phyloP scores from a whole-genome alignment of 352 stramenopile genomes.

The Thraustochytrium striatum region DNA sequence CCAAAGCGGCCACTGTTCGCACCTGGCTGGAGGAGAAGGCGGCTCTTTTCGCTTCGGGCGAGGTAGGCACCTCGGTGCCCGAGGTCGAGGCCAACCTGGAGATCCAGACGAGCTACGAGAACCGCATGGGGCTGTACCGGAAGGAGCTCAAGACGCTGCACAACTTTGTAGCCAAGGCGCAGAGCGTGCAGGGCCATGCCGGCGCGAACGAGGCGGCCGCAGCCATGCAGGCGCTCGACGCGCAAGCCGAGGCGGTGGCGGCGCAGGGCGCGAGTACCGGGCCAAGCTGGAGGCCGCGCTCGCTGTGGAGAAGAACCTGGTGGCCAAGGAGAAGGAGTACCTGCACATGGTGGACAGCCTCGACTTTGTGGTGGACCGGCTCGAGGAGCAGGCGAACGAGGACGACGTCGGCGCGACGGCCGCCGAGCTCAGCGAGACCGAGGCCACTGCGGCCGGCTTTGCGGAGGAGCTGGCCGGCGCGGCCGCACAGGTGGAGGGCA shows the following conservation, averaged over 20 bases:
- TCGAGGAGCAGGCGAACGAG: slow-evolving; percentile 67
- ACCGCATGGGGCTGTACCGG: slow-evolving; percentile 58
- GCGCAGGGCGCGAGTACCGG: slow-evolving; percentile 59
- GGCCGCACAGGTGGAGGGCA: slow-evolving; percentile 55
- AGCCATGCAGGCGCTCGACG: slow-evolving; percentile 62
- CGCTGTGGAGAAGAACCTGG: slow-evolving; percentile 58
- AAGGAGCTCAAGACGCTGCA: slow-evolving; percentile 76
- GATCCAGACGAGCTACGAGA: slow-evolving; percentile 10
- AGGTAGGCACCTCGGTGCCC: slow-evolving; percentile 73
- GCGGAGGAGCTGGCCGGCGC: slow-evolving; percentile 64
- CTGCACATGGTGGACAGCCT: slow-evolving; percentile 54
- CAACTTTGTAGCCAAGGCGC: slow-evolving; percentile 72
- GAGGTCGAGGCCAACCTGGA: slow-evolving; percentile 58
- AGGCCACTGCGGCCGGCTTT: slow-evolving; percentile 68
- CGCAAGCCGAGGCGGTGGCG: slow-evolving; percentile 55
- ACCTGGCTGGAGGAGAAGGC: slow-evolving; percentile 63
- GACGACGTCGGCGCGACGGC: slow-evolving; percentile 67
- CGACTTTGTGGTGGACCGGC: slow-evolving; percentile 69
- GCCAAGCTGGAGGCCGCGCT: slow-evolving; percentile 70
- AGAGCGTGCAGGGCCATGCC: slow-evolving; percentile 64
- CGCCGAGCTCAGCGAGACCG: slow-evolving; percentile 66
- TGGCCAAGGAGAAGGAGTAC: slow-evolving; percentile 52
- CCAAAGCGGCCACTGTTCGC: slow-evolving; percentile 65
- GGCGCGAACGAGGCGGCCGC: neutral
- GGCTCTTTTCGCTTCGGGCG: slow-evolving; percentile 69